Evolutionary conservation across 768 basidiomycete species (phyloP).

Genomic region (Neoboletus brunneissimus): DNA sequence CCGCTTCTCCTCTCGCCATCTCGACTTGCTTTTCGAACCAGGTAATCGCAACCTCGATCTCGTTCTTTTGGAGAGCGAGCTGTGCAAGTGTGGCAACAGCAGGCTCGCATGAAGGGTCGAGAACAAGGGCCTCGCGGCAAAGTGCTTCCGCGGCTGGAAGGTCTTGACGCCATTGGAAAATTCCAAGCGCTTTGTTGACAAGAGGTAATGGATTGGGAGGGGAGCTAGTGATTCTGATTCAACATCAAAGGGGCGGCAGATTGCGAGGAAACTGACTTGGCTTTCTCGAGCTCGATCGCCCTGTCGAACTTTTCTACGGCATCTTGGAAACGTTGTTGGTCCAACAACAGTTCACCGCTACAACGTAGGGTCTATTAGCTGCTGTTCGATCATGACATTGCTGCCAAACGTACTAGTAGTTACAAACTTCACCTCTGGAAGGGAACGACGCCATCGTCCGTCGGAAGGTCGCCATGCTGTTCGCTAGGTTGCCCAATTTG

Average conservation of each 20-base stretch:
- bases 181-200: slow-evolving; percentile 95
- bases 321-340: slow-evolving; percentile 85
- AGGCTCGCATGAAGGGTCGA: slow-evolving; percentile 94
- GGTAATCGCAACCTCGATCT: slow-evolving; percentile 79
- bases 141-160: slow-evolving; percentile 76
- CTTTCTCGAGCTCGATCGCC: slow-evolving; percentile 84
- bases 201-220: slow-evolving; percentile 85
- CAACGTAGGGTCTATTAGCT: not conserved
- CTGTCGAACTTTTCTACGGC: slow-evolving; percentile 91
- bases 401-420: slow-evolving; percentile 76
- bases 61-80: slow-evolving; percentile 85
- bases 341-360: slow-evolving; percentile 92
- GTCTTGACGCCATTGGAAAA: slow-evolving; percentile 97
- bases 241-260: not conserved
- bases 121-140: slow-evolving; percentile 81
- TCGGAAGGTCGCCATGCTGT: slow-evolving; percentile 90
- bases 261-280: slow-evolving; percentile 46
- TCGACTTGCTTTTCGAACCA: slow-evolving; percentile 84
- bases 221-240: slow-evolving; percentile 29
- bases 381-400: not conserved
- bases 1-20: slow-evolving; percentile 86
- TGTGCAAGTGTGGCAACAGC: slow-evolving; percentile 96
- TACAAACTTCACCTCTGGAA: slow-evolving; percentile 81
- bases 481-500: slow-evolving; percentile 74
- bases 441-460: slow-evolving; percentile 84